These are phyloP conservation scores for Stenocarpella maydis DNA, from an alignment of 2,329 filamentous ascomycete genomes.

Conservation along the genomic window DNA sequence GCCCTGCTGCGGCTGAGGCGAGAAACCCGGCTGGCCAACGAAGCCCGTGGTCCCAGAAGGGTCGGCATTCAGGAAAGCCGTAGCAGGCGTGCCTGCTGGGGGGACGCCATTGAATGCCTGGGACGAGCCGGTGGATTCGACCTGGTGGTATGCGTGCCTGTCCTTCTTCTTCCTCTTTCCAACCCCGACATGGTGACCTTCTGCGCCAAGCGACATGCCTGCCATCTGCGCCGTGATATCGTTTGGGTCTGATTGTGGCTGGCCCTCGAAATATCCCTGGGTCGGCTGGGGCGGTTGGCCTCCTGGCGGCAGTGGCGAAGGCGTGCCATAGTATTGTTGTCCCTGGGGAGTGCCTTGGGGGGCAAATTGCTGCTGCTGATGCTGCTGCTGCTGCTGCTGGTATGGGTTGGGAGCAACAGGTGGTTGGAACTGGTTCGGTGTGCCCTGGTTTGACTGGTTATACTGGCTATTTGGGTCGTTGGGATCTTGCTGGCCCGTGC, in stretches of 20 bases:
- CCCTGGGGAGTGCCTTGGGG: constrained; percentile 41
- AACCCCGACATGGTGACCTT: constrained; percentile 57
- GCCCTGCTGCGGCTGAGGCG: constrained; percentile 57
- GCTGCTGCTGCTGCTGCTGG: constrained; percentile 53
- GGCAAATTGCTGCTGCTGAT: constrained; percentile 42
- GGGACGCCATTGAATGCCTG: constrained; percentile 76
- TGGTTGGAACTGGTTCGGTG: constrained; percentile 57
- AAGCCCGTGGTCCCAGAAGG: constrained; percentile 55
- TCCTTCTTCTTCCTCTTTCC: constrained; percentile 88
- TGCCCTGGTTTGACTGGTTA: constrained; percentile 49
- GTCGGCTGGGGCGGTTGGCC: constrained; percentile 45
- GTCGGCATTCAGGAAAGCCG: constrained; percentile 67
- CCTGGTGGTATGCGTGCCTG: constrained; percentile 87
- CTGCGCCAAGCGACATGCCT: constrained; percentile 71
- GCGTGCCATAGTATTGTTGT: constrained; percentile 52
- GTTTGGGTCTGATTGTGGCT: constrained; percentile 52
- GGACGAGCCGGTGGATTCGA: constrained; percentile 75
- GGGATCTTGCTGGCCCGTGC: constrained; percentile 60
- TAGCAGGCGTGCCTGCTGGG: constrained; percentile 61
- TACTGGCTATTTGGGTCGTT: constrained; percentile 53
- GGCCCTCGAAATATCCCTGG: constrained; percentile 44
- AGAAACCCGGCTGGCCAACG: constrained; percentile 51
- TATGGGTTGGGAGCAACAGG: constrained; percentile 63
- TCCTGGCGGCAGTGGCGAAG: constrained; percentile 40
- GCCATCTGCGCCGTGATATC: constrained; percentile 78